A percentile compares a stretch with the other conserved stretches of the same genome.
phyloP scores from a whole-genome alignment of 2,329 filamentous ascomycete species.

The Colletotrichum sp. region DNA sequence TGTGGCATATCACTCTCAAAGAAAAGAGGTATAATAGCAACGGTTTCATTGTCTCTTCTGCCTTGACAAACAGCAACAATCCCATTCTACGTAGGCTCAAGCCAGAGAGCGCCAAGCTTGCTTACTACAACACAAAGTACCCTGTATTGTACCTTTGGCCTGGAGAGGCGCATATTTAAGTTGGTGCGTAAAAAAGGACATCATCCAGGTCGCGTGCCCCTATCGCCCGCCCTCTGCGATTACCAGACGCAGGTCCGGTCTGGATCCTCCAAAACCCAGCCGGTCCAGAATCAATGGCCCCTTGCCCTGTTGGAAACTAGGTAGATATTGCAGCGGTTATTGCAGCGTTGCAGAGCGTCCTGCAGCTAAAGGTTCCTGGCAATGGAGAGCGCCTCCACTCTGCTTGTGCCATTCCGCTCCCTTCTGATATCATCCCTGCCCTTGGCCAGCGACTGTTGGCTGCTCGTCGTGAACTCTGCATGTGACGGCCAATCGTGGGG shows the following conservation, averaged over 20 bases:
- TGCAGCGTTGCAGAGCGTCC: constrained; percentile 13
- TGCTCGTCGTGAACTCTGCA: constrained; percentile 7
- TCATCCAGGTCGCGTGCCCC: constrained; percentile 18
- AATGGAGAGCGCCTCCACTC: background rate
- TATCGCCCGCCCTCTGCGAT: background rate
- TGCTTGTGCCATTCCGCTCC: background rate
- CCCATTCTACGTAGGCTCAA: background rate
- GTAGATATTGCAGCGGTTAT: background rate
- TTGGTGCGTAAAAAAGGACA: background rate
- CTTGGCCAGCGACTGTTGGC: background rate
- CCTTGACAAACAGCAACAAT: background rate
- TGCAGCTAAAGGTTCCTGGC: background rate
- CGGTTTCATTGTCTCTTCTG: background rate
- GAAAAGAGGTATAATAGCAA: background rate
- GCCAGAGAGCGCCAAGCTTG: background rate
- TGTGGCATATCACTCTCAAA: background rate
- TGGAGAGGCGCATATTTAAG: background rate
- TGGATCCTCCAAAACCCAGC: background rate
- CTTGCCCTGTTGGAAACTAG: background rate
- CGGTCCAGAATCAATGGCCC: background rate
- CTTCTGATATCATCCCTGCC: constrained; percentile 13
- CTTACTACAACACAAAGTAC: background rate
- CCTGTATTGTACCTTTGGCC: background rate
- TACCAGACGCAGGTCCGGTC: background rate
- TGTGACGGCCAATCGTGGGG: constrained; percentile 17